These are phyloP conservation scores for Fusarium denticulatum DNA, from an alignment of 2,329 filamentous ascomycete genomes.

Conservation along the genomic window DNA sequence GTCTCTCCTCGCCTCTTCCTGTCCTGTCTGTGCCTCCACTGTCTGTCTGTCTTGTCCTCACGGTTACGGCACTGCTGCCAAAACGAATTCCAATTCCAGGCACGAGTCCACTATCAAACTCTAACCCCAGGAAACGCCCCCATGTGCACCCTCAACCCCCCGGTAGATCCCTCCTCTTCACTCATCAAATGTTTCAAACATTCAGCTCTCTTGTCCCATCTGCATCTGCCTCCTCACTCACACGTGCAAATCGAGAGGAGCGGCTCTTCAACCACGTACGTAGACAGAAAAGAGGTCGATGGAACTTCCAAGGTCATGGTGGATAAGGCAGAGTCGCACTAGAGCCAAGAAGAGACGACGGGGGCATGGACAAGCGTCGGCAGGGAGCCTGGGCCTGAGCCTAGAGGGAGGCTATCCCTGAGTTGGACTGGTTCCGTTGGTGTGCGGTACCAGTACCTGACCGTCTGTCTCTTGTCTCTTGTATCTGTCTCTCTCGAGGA, in stretches of 20 bases:
- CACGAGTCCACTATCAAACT: slow-evolving; percentile 29
- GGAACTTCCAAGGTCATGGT: slow-evolving; percentile 29
- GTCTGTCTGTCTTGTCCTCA: background rate
- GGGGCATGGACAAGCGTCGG: slow-evolving; percentile 36
- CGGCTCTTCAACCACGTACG: slow-evolving; percentile 24
- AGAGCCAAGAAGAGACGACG: slow-evolving; percentile 28
- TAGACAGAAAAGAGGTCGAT: slow-evolving; percentile 18
- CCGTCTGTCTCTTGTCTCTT: background rate
- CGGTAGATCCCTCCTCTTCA: slow-evolving; percentile 6
- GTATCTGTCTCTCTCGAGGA: background rate
- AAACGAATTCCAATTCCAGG: slow-evolving; percentile 26
- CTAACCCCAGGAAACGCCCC: background rate
- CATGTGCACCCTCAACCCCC: background rate
- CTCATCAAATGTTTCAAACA: slow-evolving; percentile 19
- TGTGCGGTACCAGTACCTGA: slow-evolving; percentile 13
- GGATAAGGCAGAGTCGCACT: slow-evolving; percentile 32
- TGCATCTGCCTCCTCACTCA: background rate
- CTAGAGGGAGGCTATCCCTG: slow-evolving; percentile 33
- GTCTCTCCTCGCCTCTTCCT: background rate
- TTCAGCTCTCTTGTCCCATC: background rate
- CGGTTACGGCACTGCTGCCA: slow-evolving; percentile 1
- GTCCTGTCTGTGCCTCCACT: background rate
- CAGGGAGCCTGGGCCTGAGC: slow-evolving; percentile 38
- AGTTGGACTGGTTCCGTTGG: slow-evolving; percentile 7
- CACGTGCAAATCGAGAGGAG: slow-evolving; percentile 3